Percentiles rank a stretch among this genome's conserved stretches.
Conservation (phyloP, 345 rosid species). For the Eucalyptus cloeziana region DNA sequence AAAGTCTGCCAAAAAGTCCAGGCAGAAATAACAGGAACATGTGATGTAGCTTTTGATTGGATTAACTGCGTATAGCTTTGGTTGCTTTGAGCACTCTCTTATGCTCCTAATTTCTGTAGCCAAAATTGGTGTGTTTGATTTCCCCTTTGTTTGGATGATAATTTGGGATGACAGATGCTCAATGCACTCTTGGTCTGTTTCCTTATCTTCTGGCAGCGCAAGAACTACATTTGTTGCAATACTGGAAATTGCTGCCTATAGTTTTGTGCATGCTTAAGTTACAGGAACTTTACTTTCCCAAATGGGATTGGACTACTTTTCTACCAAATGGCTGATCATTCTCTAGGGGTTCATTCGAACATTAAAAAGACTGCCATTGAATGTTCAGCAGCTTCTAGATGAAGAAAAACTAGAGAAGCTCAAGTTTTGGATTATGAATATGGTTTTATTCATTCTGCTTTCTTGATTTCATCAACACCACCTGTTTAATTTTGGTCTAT, state of each 20-base stretch:
- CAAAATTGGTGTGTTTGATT: background rate
- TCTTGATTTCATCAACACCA: too few relatives aligned
- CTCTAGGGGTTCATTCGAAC: background rate
- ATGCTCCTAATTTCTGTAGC: too few relatives aligned
- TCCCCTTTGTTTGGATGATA: background rate
- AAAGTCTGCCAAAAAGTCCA: constrained; percentile 33
- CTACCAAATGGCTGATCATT: background rate
- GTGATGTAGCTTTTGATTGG: background rate
- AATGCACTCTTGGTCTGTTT: background rate
- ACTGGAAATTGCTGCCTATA: background rate
- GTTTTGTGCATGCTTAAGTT: background rate
- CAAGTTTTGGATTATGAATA: too few relatives aligned
- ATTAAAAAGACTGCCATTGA: too few relatives aligned
- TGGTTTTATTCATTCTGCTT: too few relatives aligned
- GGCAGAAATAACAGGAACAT: constrained; percentile 9
- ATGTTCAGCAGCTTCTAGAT: background rate
- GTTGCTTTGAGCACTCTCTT: background rate
- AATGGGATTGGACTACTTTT: background rate
- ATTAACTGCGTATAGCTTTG: background rate
- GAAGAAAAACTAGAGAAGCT: background rate
- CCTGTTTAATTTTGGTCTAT: too few relatives aligned
- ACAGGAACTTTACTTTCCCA: background rate
- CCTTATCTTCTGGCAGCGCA: background rate
- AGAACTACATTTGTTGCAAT: background rate
- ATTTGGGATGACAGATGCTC: background rate